Conservation (phyloP, 2,329 filamentous ascomycete genomes). For the Seiridium unicorne region DNA sequence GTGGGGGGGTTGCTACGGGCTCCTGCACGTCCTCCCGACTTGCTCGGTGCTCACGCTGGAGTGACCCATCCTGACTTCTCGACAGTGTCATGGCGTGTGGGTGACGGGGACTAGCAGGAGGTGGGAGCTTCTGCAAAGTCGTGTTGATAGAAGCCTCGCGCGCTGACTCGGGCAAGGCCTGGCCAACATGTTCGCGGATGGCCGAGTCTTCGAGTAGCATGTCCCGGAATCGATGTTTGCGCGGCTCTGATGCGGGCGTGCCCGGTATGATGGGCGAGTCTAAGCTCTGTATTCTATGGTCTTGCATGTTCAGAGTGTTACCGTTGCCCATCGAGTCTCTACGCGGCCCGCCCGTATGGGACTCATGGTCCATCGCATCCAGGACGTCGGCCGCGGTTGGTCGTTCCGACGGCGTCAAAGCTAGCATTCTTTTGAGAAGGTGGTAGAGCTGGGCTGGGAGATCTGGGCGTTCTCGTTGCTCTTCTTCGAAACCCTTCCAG, state of each 20-base stretch:
- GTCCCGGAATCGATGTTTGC: constrained; percentile 18
- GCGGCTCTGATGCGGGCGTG: constrained; percentile 46
- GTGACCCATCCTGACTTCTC: constrained; percentile 37
- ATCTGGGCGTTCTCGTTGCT: constrained; percentile 72
- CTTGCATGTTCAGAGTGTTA: constrained; percentile 38
- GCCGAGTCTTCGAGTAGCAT: constrained; percentile 14
- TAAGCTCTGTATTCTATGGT: constrained; percentile 51
- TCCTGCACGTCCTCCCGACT: constrained; percentile 7
- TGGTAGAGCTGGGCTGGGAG: constrained; percentile 83
- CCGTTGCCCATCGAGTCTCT: constrained; percentile 30
- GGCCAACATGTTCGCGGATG: constrained; percentile 1
- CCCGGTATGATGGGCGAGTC: constrained; percentile 51
- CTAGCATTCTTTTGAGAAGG: constrained; percentile 77
- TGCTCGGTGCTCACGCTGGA: constrained; percentile 26
- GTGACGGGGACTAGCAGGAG: constrained; percentile 25
- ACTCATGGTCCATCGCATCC: constrained; percentile 70
- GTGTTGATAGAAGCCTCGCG: constrained; percentile 25
- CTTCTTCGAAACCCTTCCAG: constrained; percentile 86
- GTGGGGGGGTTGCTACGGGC: constrained; percentile 28
- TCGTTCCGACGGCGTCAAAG: constrained; percentile 71
- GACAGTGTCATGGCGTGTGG: constrained; percentile 37
- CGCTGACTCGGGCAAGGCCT: constrained; percentile 22
- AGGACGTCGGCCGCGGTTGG: constrained; percentile 87
- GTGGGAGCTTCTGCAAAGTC: constrained; percentile 29
- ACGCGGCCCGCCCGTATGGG: constrained; percentile 40